Conservation (phyloP, 139 green algal species). For the Chlamydomonas eustigma region DNA sequence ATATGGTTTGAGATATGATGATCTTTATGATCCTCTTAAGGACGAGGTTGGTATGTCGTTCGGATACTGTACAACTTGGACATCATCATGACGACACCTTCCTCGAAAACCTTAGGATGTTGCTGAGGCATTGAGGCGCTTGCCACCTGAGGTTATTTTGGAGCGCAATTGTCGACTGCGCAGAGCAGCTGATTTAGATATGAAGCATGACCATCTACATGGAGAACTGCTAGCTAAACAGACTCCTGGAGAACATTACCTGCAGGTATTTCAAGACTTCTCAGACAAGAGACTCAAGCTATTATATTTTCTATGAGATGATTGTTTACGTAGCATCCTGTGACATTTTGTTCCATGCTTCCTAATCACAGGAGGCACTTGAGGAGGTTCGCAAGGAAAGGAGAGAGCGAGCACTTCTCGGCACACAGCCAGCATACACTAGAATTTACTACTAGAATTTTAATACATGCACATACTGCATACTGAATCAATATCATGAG, state of each 20-base stretch:
- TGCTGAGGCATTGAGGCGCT: conserved; percentile 82
- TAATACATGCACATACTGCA: too few species aligned
- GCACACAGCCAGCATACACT: conserved; percentile 39
- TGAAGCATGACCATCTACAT: conserved; percentile 86
- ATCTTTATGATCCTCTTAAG: conserved; percentile 87
- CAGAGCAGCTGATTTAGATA: conserved; percentile 84
- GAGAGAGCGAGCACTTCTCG: conserved; percentile 45
- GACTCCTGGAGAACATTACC: conserved; percentile 85
- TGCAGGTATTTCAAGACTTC: too few species aligned
- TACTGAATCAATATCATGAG: too few species aligned
- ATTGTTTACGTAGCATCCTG: too few species aligned
- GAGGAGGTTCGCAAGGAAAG: conserved; percentile 46
- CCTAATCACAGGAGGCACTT: conserved; percentile 35
- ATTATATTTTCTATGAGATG: too few species aligned
- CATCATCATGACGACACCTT: neutral
- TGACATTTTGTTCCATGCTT: neutral
- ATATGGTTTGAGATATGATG: conserved; percentile 94
- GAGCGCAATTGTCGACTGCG: conserved; percentile 88
- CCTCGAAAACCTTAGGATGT: conserved; percentile 70
- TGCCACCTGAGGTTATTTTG: conserved; percentile 86
- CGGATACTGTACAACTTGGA: neutral
- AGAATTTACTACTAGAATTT: conserved; percentile 41
- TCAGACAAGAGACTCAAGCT: too few species aligned
- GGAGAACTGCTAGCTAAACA: conserved; percentile 86
- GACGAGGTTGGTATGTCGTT: conserved; percentile 58